Evolutionary conservation across 2,329 filamentous ascomycete genomes (phyloP), one percentile per base, ranked within the genome.

Genomic region (Geoglossum cookeanum): DNA sequence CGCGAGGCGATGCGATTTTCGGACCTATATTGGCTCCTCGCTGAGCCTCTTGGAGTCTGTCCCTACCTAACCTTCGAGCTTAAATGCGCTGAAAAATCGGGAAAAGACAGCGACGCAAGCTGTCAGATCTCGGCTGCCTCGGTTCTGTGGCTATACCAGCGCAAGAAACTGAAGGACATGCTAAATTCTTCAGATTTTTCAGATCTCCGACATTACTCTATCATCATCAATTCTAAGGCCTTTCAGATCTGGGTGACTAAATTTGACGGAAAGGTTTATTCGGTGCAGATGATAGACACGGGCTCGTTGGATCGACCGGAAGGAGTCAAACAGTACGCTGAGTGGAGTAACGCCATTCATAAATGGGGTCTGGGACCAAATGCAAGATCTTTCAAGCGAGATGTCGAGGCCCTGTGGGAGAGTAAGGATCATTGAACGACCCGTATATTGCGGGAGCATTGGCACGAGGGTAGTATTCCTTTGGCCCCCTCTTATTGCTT

Each of bases 191-290:
- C 5, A 17, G 52, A 55, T 55, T 44, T 35, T 17, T 55, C 52
- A 29, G 52, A 55, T 44, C 52, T 55, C 35, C 52, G 52, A 39
- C n/a, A 55, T 55, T 55, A 55, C 52, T 55, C 52, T 27, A 55
- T 55, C 27, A 32, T 35, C 3, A 35, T 55, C 27, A 35, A 33
- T 11, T 55, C 22, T 4, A 17, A 13, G 29, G 22, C 33, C 17
- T 55, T 39, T 8, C 52, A 55, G 52, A 55, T 55, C 29, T 55
- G 52, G 52, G 3, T 35, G n/a, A 32, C 52, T 7, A 22, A 44
- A 32, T 35, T 55, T 55, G 52, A 55, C 15, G 37, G 52, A 9
- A 17, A 55, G 5, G 29, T 15, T 13, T 55, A 39, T 37, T 37
- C 37, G 33, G 33, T 55, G 30, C 52, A 55, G 37, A 55, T 35